Conservation (phyloP, 202 grass and related monocot species). For the Zoysia matrella region DNA sequence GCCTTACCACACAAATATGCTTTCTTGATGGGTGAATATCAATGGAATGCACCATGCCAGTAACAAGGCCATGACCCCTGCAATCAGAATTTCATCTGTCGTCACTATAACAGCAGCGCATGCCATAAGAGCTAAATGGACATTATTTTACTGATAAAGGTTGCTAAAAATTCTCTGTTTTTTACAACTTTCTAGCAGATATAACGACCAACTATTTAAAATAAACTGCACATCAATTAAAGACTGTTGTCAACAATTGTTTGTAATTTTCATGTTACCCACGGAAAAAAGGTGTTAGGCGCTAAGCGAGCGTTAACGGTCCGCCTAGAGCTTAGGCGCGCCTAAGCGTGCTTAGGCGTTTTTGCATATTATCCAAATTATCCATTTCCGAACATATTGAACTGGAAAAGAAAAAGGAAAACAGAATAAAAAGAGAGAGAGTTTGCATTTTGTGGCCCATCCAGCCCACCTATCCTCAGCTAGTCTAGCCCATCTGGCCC, state of each 20-base stretch:
- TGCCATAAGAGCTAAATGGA: background rate
- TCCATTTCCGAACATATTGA: too few relatives aligned
- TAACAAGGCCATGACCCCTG: constrained; percentile 60
- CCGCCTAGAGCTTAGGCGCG: too few relatives aligned
- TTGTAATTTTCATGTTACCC: background rate
- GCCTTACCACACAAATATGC: constrained; percentile 82
- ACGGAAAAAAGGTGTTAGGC: too few relatives aligned
- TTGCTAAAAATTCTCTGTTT: background rate
- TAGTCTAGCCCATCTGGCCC: too few relatives aligned
- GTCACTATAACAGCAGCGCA: constrained; percentile 17
- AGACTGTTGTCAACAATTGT: background rate
- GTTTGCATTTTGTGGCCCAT: too few relatives aligned
- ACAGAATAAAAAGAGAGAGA: too few relatives aligned
- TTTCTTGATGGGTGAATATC: constrained; percentile 96
- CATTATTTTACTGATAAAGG: constrained; percentile 1
- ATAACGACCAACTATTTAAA: background rate
- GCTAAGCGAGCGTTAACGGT: too few relatives aligned
- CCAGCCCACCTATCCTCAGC: too few relatives aligned
- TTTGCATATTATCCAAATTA: too few relatives aligned
- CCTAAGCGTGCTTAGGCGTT: too few relatives aligned
- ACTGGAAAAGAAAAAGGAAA: too few relatives aligned
- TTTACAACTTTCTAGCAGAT: background rate
- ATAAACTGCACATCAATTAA: background rate
- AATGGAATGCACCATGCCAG: constrained; percentile 81
- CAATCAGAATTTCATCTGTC: constrained; percentile 32